Base-by-base conservation (phyloP, 169 alveolate species). In the Eimeria falciformis region DNA sequence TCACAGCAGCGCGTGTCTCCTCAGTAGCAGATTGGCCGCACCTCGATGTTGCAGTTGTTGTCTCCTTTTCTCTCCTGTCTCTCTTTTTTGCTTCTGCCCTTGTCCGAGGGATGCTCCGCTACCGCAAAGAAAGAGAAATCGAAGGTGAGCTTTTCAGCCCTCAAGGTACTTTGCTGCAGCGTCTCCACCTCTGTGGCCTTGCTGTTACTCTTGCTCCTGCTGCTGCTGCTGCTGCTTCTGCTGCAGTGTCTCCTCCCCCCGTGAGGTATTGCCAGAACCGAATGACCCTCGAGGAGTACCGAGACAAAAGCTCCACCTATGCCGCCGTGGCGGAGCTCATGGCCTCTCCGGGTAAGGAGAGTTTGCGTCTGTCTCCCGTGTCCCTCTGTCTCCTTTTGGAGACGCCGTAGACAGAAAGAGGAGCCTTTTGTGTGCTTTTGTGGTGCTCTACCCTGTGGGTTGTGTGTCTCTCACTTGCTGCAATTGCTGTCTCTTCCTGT, bases 201-300 rank as follows among this genome's bases (percentile, higher is more conserved):
- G 62, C 0, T 12, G 11, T 12, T 1, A 50, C 18, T 21, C 62
- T 50, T 50, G 62, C 23, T 12, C 23, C 62, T 50, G 11, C 23
- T 21, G 62, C 62, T 12, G 11, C 23, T 21, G 62, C 62, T 21
- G 11, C 62, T 50, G 62, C 18, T 12, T 12, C 11, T 21, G 17
- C 33, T 43, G 47, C 90, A 82, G 90, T 58, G 1, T 33, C 33
- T 58, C 90, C 90, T 17, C 90, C 90, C 29, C 58, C 65, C 33
- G 27, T 25, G 27, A 29, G 29, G 79, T 82, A 37, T 43, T 82
- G 90, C 90, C 12, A 25, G 33, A 82, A 82, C 69, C 40, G 18
- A 21, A 82, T 82, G 90, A 82, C 90, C 9, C 79, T 69, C 21
- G 90, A 82, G 62, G 73, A 82, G 45, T 82, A 40, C 46, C 47